Percentiles rank a stretch among this genome's conserved stretches.
phyloP scores from a whole-genome alignment of 345 rosid genomes.

The Ailanthus altissimus region DNA sequence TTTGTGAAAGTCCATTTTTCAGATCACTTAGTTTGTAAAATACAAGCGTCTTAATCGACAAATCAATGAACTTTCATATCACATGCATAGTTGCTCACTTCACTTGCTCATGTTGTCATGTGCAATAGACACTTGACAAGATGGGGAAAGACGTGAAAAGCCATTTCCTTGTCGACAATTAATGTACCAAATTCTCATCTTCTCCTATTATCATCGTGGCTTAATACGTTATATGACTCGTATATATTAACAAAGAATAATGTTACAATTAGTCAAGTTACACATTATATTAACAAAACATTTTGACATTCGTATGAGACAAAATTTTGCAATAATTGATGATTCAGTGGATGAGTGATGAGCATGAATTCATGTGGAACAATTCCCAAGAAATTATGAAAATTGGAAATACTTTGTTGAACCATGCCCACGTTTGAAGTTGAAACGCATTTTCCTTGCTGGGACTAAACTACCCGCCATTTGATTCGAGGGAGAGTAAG shows the following conservation, averaged over 20 bases:
- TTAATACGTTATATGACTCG: no score
- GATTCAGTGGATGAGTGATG: neutral
- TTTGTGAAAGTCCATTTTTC: neutral
- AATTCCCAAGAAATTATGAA: neutral
- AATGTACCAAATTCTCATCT: no score
- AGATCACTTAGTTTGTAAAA: neutral
- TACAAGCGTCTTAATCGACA: conserved; percentile 1
- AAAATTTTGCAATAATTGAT: neutral
- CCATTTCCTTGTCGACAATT: no score
- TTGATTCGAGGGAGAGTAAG: neutral
- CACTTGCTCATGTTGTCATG: neutral
- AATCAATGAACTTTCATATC: conserved; percentile 6
- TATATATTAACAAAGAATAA: no score
- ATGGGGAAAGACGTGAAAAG: neutral
- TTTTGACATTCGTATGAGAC: neutral
- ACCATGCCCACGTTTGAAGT: neutral
- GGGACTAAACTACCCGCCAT: neutral
- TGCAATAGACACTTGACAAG: neutral
- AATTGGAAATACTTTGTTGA: neutral
- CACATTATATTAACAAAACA: no score
- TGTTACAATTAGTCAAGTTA: no score
- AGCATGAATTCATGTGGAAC: neutral
- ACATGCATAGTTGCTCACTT: neutral
- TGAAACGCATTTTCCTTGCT: neutral
- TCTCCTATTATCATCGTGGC: no score